Conservation (phyloP, 2,329 filamentous ascomycete genomes). For the Fusarium buharicum region DNA sequence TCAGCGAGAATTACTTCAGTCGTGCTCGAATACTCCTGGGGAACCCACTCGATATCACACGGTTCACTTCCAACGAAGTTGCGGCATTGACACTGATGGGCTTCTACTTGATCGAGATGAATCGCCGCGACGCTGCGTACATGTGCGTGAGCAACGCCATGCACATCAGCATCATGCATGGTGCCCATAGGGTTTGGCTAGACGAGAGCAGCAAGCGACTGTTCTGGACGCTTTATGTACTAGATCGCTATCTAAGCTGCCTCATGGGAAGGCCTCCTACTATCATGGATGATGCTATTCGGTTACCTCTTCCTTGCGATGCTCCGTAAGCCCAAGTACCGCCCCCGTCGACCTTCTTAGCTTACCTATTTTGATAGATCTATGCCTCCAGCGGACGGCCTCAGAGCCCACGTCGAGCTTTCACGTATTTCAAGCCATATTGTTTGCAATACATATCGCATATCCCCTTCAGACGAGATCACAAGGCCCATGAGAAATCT, state of each 20-base stretch:
- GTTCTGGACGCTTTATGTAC: conserved; percentile 64
- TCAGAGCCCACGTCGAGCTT: conserved; percentile 59
- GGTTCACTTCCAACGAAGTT: conserved; percentile 56
- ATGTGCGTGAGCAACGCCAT: conserved; percentile 60
- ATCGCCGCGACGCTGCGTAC: conserved; percentile 60
- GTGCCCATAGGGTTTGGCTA: conserved; percentile 57
- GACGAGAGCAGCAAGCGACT: conserved; percentile 58
- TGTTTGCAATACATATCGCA: conserved; percentile 58
- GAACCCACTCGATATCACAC: conserved; percentile 59
- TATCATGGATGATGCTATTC: conserved; percentile 60
- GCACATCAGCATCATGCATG: conserved; percentile 60
- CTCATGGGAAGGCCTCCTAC: conserved; percentile 61
- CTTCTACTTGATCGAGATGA: conserved; percentile 61
- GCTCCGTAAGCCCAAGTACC: conserved; percentile 51
- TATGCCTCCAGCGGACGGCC: conserved; percentile 57
- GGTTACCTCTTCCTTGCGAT: conserved; percentile 54
- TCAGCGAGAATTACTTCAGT: conserved; percentile 58
- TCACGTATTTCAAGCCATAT: conserved; percentile 60
- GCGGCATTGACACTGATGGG: conserved; percentile 59
- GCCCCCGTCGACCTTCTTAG: not conserved
- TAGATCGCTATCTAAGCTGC: conserved; percentile 61
- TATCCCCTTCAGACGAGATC: conserved; percentile 48
- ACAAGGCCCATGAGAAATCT: conserved; percentile 48
- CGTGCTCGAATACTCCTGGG: conserved; percentile 57
- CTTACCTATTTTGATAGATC: conserved; percentile 45